Conservation (phyloP, 768 basidiomycete genomes). For the Boletus rubroflammeus region DNA sequence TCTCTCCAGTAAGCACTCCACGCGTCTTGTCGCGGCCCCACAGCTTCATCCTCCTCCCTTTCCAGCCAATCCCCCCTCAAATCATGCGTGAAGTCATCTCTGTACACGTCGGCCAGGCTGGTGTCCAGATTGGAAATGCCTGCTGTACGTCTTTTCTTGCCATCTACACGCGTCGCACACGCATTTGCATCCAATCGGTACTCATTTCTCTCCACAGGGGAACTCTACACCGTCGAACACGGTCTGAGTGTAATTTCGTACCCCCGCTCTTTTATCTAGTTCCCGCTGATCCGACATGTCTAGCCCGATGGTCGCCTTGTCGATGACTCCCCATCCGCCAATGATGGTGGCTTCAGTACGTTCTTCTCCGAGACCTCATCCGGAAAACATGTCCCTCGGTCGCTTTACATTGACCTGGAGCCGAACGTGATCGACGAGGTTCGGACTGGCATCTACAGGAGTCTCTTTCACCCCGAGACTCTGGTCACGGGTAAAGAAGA, state of each 20-base stretch:
- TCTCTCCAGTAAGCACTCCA: slow-evolving; percentile 28
- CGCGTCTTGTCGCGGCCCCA: slow-evolving; percentile 29
- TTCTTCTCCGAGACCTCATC: slow-evolving; percentile 98
- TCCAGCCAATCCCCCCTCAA: slow-evolving; percentile 14
- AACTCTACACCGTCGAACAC: slow-evolving; percentile 98
- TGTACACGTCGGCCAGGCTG: slow-evolving; percentile 97
- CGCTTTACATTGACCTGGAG: slow-evolving; percentile 95
- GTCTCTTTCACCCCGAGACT: slow-evolving; percentile 99
- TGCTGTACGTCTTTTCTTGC: slow-evolving; percentile 70
- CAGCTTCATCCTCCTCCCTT: neutral
- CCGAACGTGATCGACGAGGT: slow-evolving; percentile 98
- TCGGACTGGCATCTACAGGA: slow-evolving; percentile 90
- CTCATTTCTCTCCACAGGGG: slow-evolving; percentile 58
- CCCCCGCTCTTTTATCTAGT: neutral
- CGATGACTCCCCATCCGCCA: slow-evolving; percentile 69
- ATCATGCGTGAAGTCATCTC: slow-evolving; percentile 97
- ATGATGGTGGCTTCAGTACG: slow-evolving; percentile 93
- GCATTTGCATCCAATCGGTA: neutral
- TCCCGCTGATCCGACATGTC: slow-evolving; percentile 19
- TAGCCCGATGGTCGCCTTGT: slow-evolving; percentile 93
- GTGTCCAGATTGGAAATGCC: slow-evolving; percentile 97
- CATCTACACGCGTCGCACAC: slow-evolving; percentile 15
- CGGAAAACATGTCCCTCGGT: slow-evolving; percentile 96
- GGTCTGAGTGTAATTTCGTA: slow-evolving; percentile 74
- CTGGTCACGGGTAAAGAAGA: slow-evolving; percentile 99